Evolutionary conservation across 495 filamentous ascomycete genomes (phyloP), one percentile per base, ranked within the genome.

Genomic region (Cercophora scortea): DNA sequence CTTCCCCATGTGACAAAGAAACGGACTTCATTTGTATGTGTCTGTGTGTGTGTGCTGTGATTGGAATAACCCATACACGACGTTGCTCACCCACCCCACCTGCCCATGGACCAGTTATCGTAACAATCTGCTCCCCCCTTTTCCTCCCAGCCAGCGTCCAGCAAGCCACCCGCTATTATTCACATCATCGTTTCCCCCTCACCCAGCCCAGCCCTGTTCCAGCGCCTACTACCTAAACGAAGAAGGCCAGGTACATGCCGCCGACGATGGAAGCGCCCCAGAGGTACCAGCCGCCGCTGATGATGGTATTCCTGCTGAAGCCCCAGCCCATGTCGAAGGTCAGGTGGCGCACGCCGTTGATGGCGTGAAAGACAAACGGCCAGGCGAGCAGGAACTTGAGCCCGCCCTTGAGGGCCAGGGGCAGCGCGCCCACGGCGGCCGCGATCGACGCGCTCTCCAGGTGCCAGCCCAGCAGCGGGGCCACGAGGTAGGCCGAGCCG

Each of bases 271-370:
- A 88, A 55, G 83, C 63, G 9, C 81, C 89, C 58, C 94, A 76
- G 18, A 90, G 80, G 35, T 77, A 69, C 80, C 85, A 93, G 50
- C 90, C 92, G 3, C 79, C 83, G 70, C 77, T 76, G 56, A 86
- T 79, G 53, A 97, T 88, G 56, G 75, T 71, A 61, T 77, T 73
- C 67, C 91, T 88, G 58, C 67, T 75, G 51, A 95, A 82, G 40
- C 79, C 78, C 49, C 71, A 67, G 38, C 85, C 86, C 47, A 83
- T 67, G 78, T 99, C 93, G 86, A 88, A 96, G 33, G 78, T 56
- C 71, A 99, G 76, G 78, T 97, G 93, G 62, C 90, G 82, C n/a
- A 94, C 50, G 19, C 94, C 93, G 72, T 95, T 96, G 58, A 90
- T 65, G 54, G 68, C 69, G 72, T 99, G 94, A 74, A 83, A 97